Percentiles rank a stretch among this genome's conserved stretches.
Evolutionary conservation across 306 rosid genomes (phyloP).

Genomic region (Cucurbita ficifolia): DNA sequence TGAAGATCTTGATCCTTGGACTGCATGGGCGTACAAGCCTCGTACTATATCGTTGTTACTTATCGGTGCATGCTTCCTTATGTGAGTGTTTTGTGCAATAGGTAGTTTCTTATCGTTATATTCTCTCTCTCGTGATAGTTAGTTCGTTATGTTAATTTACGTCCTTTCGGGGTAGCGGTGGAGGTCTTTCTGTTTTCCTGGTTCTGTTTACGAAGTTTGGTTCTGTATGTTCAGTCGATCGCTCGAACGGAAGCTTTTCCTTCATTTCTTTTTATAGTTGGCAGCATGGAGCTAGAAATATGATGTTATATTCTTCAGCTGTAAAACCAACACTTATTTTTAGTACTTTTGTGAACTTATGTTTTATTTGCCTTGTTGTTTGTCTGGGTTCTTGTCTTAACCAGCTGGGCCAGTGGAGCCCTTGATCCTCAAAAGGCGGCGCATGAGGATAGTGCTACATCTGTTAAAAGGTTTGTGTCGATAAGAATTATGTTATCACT

Average conservation of each 20-base stretch:
- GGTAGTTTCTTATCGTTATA: conserved; percentile 4
- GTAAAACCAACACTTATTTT: neutral
- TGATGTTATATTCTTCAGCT: neutral
- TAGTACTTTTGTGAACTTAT: neutral
- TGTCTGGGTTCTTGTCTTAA: neutral
- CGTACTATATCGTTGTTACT: conserved; percentile 83
- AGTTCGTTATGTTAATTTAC: neutral
- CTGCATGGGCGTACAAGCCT: conserved; percentile 99
- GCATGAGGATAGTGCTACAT: conserved; percentile 68
- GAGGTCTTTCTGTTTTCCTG: neutral
- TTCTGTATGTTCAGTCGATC: neutral
- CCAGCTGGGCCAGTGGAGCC: conserved; percentile 94
- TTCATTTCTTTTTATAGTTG: neutral
- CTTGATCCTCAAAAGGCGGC: conserved; percentile 76
- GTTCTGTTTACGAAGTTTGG: neutral
- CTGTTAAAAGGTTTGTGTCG: conserved; percentile 64
- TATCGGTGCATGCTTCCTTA: conserved; percentile 89
- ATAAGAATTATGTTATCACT: neutral
- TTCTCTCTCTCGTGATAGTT: neutral
- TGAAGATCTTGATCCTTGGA: conserved; percentile 97
- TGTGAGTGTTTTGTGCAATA: conserved; percentile 45
- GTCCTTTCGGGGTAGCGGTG: neutral
- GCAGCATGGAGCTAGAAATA: neutral
- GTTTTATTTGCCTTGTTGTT: neutral
- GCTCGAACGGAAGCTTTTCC: neutral